Base-by-base conservation (phyloP, 2,329 filamentous ascomycete species). In the Pseudocercospora fijiensis region DNA sequence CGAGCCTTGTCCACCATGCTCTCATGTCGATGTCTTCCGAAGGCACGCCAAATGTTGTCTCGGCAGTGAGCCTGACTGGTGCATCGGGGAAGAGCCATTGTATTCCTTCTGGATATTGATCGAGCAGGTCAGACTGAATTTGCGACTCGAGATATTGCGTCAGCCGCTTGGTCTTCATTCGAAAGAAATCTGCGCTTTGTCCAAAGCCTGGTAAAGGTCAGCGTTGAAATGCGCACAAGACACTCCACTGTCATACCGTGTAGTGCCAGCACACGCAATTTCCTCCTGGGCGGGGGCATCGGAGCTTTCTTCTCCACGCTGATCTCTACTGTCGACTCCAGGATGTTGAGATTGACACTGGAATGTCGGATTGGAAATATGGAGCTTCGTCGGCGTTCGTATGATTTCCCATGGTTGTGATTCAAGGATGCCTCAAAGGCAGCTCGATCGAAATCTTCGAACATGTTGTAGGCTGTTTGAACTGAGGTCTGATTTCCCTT, bases 101-200 rank as follows among this genome's bases (percentile, higher is more conserved):
- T 5, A 66, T 61, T 37, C 63, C 63, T 10, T 66, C 66, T 33
- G 58, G 41, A 28, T 65, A 68, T 22, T 64, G 58, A 13, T 45
- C 37, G 18, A 60, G 45, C 1, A 65, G 56, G 22, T 66, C 66
- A 1, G 51, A 18, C 45, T 60, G 53, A 16, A 68, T 49, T 8
- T 59, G 57, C 9, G 62, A 28, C 16, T 64, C 57, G 18, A 68
- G 52, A n/a, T 64, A 61, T 58, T 62, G 57, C 16, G 58, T 47
- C 22, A 68, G 51, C 7, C 62, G 61, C 30, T 56, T 61, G 16
- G 64, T 64, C 53, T 68, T 68, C 63, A 64, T 66, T 45, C 64
- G 63, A 33, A 66, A 65, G 59, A 64, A 68, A 11, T 68, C 66
- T 10, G 61, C 66, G 24, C 63, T 65, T 24, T 68, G 66, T 7